phyloP scores from a whole-genome alignment of 2,329 filamentous ascomycete species.

The Cordyceps sp. region DNA sequence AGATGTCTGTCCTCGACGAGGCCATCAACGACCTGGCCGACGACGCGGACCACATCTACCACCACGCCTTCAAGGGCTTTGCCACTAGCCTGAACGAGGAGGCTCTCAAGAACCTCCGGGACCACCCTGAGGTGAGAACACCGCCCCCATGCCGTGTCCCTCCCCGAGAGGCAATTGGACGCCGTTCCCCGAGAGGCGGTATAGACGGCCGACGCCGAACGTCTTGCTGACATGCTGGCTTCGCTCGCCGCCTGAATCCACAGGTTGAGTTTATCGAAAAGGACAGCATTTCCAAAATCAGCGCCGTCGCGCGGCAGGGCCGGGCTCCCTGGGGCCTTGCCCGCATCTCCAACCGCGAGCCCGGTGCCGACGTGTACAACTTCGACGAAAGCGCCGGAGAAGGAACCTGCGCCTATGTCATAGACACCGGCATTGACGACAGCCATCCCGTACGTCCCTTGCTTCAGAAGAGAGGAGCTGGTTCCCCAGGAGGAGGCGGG shows the following conservation, averaged over 20 bases:
- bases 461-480: background rate
- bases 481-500: background rate
- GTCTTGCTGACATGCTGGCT: background rate
- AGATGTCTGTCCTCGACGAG: constrained; percentile 2
- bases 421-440: constrained; percentile 21
- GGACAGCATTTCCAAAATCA: constrained; percentile 9
- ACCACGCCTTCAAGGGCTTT: constrained; percentile 9
- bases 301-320: constrained; percentile 11
- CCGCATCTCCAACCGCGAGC: constrained; percentile 13
- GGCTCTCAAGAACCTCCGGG: constrained; percentile 5
- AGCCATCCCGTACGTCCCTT: constrained; percentile 13
- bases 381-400: constrained; percentile 15
- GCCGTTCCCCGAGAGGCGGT: too few species aligned
- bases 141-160: too few species aligned
- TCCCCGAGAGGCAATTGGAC: too few species aligned
- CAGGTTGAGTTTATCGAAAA: constrained; percentile 21
- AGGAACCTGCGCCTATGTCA: constrained; percentile 22
- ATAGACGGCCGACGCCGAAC: background rate
- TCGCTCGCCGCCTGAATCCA: too few species aligned
- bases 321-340: constrained; percentile 19
- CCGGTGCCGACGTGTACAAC: constrained; percentile 10
- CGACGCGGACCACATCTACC: constrained; percentile 9
- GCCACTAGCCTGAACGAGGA: constrained; percentile 6
- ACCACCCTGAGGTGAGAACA: constrained; percentile 8
- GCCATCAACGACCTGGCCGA: constrained; percentile 6